Evolutionary conservation across 2,329 filamentous ascomycete species (phyloP), one percentile per base, ranked within the genome.

Genomic region (Colletotrichum tamarilloi): DNA sequence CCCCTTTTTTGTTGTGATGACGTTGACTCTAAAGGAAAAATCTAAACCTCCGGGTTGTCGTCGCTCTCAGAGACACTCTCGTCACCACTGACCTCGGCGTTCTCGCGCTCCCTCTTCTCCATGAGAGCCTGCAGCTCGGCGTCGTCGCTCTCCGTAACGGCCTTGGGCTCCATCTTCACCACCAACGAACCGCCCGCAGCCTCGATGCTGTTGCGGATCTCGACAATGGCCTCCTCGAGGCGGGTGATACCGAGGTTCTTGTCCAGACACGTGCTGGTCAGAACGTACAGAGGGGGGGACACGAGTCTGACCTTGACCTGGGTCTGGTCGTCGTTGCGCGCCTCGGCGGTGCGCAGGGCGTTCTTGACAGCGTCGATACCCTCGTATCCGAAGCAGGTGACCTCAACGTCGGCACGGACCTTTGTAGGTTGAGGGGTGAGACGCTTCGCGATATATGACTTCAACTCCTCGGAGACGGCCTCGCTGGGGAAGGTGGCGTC

Each of bases 121-220:
- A 99, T 99, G 76, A 99, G 90, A 65, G 96, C 97, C 84, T 98
- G 95, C 77, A 99, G 88, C 85, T 98, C 95, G 30, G 96, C 97
- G 81, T 99, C 97, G 80, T 99, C 97, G 83, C 95, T 97, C 89
- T 98, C 97, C 1, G 97, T 99, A 75, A 99, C 97, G 5, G 97
- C 97, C 92, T 98, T 98, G 77, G 97, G 97, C 80, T 97, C 95
- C 97, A 99, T 99, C 91, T 97, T 98, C 78, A 98, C 93, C 56
- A 92, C 90, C 80, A 96, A 93, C 81, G 91, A 92, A 74, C 97
- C 97, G 67, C 94, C 94, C 1, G 93, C 90, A 58, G 84, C 87
- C 81, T 92, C 91, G 81, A 99, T 99, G 83, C 89, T 95, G 80
- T 87, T 89, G 79, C 93, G 90, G 79, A 99, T 95, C 78, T 95